Evolutionary conservation across 2,329 filamentous ascomycete species (phyloP).

Genomic region (Dryadomyces quercivorus): DNA sequence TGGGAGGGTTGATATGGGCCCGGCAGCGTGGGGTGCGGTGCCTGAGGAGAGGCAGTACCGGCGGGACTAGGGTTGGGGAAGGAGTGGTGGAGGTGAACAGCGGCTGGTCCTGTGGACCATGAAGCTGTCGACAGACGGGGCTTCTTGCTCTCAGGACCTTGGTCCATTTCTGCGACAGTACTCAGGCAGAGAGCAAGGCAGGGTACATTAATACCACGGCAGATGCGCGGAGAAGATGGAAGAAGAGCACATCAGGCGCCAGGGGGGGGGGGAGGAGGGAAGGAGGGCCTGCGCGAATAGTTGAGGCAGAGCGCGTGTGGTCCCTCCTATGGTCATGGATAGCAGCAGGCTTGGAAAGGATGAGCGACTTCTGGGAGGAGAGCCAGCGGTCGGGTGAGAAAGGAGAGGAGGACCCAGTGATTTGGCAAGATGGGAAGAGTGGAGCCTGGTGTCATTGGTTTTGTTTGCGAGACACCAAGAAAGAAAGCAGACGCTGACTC

Average conservation of each 20-base stretch:
- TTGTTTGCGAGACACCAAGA: not conserved
- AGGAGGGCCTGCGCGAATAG: not conserved
- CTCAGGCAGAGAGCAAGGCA: conserved; percentile 10
- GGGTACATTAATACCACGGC: conserved; percentile 15
- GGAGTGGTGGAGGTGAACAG: conserved; percentile 15
- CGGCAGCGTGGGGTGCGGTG: conserved; percentile 20
- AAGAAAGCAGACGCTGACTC: not conserved
- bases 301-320: not conserved
- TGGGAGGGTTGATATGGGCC: conserved; percentile 25
- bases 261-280: not conserved
- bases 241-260: conserved; percentile 3
- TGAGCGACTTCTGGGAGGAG: conserved; percentile 1
- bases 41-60: conserved; percentile 19
- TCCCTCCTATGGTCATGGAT: not conserved
- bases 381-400: not conserved
- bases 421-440: not conserved
- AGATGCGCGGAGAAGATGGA: conserved; percentile 6
- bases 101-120: conserved; percentile 1
- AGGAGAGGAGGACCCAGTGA: not conserved
- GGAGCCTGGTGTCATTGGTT: not conserved
- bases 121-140: conserved; percentile 36
- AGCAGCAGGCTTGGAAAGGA: not conserved
- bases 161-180: conserved; percentile 41
- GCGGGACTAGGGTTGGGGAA: conserved; percentile 29
- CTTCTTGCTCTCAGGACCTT: conserved; percentile 47